Evolutionary conservation across 1,284 basidiomycete species (phyloP).

Genomic region (Tremellales sp.): DNA sequence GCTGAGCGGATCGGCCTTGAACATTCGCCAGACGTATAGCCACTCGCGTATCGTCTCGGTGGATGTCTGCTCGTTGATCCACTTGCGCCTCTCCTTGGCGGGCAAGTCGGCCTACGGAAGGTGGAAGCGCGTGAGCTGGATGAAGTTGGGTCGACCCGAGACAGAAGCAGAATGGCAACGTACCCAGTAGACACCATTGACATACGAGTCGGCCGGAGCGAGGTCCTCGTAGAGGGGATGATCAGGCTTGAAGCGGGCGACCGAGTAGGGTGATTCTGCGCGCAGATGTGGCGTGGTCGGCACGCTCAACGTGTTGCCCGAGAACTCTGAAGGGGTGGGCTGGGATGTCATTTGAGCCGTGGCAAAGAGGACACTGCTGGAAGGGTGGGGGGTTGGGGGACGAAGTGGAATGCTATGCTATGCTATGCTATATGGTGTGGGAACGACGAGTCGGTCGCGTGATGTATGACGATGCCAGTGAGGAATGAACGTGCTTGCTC

Average conservation of each 20-base stretch:
- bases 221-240: slow-evolving; percentile 48
- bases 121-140: neutral
- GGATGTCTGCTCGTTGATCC: slow-evolving; percentile 50
- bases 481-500: too few species aligned
- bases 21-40: slow-evolving; percentile 49
- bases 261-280: too few species aligned
- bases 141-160: neutral
- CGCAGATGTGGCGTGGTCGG: too few species aligned
- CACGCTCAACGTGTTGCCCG: too few species aligned
- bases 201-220: slow-evolving; percentile 44
- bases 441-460: too few species aligned
- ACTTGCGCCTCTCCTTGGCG: slow-evolving; percentile 37
- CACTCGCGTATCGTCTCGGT: slow-evolving; percentile 51
- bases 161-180: slow-evolving; percentile 9
- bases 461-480: too few species aligned
- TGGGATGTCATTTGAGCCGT: too few species aligned
- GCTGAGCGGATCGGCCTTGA: slow-evolving; percentile 52
- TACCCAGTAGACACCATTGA: slow-evolving; percentile 45
- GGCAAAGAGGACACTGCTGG: too few species aligned
- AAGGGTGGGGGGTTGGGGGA: too few species aligned
- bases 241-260: slow-evolving; percentile 21
- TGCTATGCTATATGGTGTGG: too few species aligned
- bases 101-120: slow-evolving; percentile 41
- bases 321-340: too few species aligned
- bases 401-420: too few species aligned